Percentiles rank a stretch among this genome's conserved stretches.
Evolutionary conservation across 345 rosid species (phyloP).

Genomic region (Eucalyptus pumila): DNA sequence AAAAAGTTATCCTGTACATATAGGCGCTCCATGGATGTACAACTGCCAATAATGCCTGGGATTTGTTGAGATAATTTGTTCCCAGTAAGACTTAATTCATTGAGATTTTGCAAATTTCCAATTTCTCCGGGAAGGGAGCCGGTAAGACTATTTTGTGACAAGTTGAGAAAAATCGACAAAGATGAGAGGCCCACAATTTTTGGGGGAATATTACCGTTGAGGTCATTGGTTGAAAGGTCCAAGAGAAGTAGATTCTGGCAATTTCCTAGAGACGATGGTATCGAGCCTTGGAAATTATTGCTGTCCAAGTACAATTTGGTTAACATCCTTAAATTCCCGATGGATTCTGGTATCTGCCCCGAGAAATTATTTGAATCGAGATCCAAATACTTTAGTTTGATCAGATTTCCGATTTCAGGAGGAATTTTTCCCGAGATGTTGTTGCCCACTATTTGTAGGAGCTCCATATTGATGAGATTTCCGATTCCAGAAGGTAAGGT

Average conservation of each 20-base stretch:
- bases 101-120: not conserved
- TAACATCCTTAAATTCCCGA: not conserved
- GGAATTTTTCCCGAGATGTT: not conserved
- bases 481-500: not conserved
- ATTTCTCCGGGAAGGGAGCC: not conserved
- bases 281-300: not conserved
- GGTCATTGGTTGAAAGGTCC: too few species aligned
- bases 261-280: not conserved
- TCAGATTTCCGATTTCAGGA: not conserved
- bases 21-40: not conserved
- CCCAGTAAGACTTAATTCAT: not conserved
- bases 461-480: slow-evolving; percentile 1
- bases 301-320: not conserved
- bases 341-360: not conserved
- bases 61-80: not conserved
- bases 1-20: not conserved
- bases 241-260: not conserved
- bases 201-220: not conserved
- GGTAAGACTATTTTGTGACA: not conserved
- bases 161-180: not conserved
- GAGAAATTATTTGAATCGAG: not conserved
- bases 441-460: not conserved
- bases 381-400: too few species aligned
- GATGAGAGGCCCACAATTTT: not conserved
- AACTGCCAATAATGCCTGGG: not conserved